Conservation (phyloP, 495 filamentous ascomycete genomes). For the Ramalina peruviana region DNA sequence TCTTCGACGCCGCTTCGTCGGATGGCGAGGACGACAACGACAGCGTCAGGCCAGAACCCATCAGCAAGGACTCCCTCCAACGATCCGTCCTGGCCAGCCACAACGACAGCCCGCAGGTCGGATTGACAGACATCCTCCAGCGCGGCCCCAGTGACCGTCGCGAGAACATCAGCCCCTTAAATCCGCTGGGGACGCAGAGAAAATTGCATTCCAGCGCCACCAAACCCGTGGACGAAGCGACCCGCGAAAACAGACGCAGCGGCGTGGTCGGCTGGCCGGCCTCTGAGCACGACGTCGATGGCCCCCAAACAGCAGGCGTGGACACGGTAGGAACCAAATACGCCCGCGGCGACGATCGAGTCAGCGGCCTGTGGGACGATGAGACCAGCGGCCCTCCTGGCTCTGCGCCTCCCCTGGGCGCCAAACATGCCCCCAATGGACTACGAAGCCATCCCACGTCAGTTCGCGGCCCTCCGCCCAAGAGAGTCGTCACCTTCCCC, state of each 20-base stretch:
- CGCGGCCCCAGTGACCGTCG: neutral
- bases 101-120: slow-evolving; percentile 4
- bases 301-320: neutral
- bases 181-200: neutral
- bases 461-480: neutral
- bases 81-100: slow-evolving; percentile 4
- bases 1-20: slow-evolving; percentile 6
- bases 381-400: neutral
- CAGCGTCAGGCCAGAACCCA: neutral
- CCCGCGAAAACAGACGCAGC: neutral
- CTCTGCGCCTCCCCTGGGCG: neutral
- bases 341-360: neutral
- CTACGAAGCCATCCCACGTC: neutral
- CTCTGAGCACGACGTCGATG: neutral
- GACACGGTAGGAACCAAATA: neutral
- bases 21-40: slow-evolving; percentile 1
- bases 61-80: slow-evolving; percentile 1
- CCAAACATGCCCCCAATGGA: neutral
- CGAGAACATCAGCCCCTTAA: neutral
- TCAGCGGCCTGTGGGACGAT: slow-evolving; percentile 1
- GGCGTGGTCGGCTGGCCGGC: slow-evolving; percentile 2
- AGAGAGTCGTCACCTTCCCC: slow-evolving; percentile 12
- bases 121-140: slow-evolving; percentile 7
- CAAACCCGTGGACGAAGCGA: neutral
- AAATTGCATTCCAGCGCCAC: neutral